A percentile compares a stretch with the other conserved stretches of the same genome.
Evolutionary conservation across 2,329 filamentous ascomycete genomes (phyloP).

Genomic region (Triangularia setosa): DNA sequence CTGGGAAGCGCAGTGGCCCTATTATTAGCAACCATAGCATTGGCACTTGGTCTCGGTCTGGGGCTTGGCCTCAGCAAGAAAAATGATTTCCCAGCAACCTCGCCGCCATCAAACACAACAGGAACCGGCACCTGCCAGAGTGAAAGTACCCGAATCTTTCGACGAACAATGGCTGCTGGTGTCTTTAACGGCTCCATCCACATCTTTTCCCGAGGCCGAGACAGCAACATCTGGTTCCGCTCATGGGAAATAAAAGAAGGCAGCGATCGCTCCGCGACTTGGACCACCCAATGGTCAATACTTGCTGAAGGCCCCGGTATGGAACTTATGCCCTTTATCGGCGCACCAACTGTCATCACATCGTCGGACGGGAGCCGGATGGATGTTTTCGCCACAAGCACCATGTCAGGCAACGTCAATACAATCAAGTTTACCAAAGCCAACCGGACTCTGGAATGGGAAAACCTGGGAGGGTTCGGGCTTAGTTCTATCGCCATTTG

Average conservation of each 20-base stretch:
- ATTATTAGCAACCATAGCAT: not conserved
- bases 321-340: constrained; percentile 1
- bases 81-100: not conserved
- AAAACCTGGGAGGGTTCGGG: constrained; percentile 3
- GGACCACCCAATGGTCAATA: not conserved
- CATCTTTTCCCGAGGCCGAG: constrained; percentile 7
- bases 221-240: constrained; percentile 9
- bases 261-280: not conserved
- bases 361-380: not conserved
- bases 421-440: not conserved
- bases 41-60: not conserved
- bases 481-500: constrained; percentile 1
- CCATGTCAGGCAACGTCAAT: not conserved
- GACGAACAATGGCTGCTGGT: not conserved
- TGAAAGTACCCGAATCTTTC: not conserved
- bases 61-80: not conserved
- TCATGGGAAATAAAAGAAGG: not conserved
- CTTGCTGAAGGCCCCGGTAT: not conserved
- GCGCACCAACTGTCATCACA: constrained; percentile 4
- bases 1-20: not conserved
- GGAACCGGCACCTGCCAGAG: not conserved
- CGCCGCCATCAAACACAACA: not conserved
- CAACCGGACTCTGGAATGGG: not conserved
- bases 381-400: constrained; percentile 3
- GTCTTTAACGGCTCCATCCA: not conserved